A percentile compares a stretch with the other conserved stretches of the same genome.
Evolutionary conservation across 2,329 filamentous ascomycete genomes (phyloP).

Genomic region (Dendrostoma leiphaemia): DNA sequence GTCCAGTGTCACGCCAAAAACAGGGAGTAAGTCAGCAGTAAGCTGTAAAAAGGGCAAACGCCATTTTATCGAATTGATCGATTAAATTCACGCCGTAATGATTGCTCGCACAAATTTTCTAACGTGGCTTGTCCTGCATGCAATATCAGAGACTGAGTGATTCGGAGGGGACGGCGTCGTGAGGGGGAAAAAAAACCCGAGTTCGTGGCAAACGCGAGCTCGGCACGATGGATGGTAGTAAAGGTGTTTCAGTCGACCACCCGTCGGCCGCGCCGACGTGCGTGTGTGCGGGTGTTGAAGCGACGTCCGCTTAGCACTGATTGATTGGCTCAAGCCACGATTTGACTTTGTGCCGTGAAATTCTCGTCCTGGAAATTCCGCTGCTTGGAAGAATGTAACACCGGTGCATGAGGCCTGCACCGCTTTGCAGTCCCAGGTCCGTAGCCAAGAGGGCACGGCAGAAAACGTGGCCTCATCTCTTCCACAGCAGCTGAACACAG

Average conservation of each 20-base stretch:
- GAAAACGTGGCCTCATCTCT: too few species aligned
- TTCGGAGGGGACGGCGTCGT: neutral
- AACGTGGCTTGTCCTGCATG: too few species aligned
- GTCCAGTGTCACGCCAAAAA: slow-evolving; percentile 3
- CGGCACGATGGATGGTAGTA: too few species aligned
- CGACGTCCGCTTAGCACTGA: neutral
- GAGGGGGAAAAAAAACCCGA: neutral
- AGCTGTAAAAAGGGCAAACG: neutral
- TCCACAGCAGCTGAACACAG: too few species aligned
- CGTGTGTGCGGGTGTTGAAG: neutral
- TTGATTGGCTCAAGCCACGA: neutral
- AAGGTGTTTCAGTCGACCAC: neutral
- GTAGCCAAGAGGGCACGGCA: too few species aligned
- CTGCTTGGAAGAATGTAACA: neutral
- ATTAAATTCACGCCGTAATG: neutral
- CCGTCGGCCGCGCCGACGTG: neutral
- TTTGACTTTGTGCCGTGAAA: neutral
- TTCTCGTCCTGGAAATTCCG: neutral
- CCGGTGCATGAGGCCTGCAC: neutral
- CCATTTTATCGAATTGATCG: slow-evolving; percentile 7
- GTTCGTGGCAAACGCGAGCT: too few species aligned
- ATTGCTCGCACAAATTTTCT: too few species aligned
- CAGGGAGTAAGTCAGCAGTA: neutral
- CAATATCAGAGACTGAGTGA: neutral
- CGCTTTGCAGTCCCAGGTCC: neutral